Evolutionary conservation across 2,329 filamentous ascomycete species (phyloP), one percentile per base, ranked within the genome.

Genomic region (Teratosphaeria epicoccoides): DNA sequence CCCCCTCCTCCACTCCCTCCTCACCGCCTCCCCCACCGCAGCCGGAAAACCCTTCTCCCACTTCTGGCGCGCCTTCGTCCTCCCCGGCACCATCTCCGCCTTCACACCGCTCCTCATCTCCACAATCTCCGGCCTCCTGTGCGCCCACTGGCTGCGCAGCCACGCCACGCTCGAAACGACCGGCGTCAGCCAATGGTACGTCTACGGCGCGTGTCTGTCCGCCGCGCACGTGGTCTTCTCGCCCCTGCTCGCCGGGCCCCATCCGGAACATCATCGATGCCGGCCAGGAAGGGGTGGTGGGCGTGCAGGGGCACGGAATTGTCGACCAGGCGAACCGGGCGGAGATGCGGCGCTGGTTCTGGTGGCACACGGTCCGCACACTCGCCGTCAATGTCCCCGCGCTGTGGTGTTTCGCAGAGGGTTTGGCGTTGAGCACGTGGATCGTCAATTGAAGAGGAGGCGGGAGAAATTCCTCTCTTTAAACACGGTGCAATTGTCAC

Each of bases 331-430:
- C 10, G 28, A 62, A 64, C 47, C 49, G 57, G 28, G 46, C 58
- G 53, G 60, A 63, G 43, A 56, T 60, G 58, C 59, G 54, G 52
- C 60, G 47, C 17, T 64, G 61, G 62, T 58, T 65, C 23, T 51
- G 46, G 24, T 50, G 58, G 49, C 62, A 65, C 49, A 58, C 61
- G 20, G 55, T 59, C 11, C 50, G 63, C 44, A 59, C 59, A n/a
- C 9, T 64, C 49, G 25, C 57, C 29, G 54, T 63, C 24, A 60
- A 64, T 53, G 33, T 65, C 44, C 59, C 57, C 11, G 61, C 62
- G 12, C 37, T 64, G 44, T 58, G 57, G 57, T 65, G 59, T 49
- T 64, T 65, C 46, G 61, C 62, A 43, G 61, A 63, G 55, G 62
- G 61, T 2, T 55, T 55, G 28, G 56, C 58, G 40, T 46, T 59